These are phyloP conservation scores for Gossypium schwendimanii DNA, from an alignment of 441 rosid species.

Conservation along the genomic window DNA sequence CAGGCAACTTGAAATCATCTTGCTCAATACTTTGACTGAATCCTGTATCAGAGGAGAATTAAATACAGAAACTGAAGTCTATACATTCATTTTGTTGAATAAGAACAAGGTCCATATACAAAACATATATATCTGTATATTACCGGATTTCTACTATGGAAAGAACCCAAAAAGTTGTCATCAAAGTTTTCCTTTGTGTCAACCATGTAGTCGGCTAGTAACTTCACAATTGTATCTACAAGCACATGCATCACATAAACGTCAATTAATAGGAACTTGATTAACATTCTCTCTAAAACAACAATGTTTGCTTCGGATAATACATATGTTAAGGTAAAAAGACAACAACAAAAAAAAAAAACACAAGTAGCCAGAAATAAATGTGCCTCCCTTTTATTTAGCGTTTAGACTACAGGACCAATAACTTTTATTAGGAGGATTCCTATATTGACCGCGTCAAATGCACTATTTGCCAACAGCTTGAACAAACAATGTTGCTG, in stretches of 20 bases:
- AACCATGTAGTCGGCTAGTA: constrained; percentile 43
- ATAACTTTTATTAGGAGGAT: too few species aligned
- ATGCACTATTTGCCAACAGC: too few species aligned
- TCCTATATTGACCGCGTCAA: too few species aligned
- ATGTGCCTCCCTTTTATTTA: background rate
- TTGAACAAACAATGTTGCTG: too few species aligned
- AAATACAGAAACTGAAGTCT: background rate
- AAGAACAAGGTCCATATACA: background rate
- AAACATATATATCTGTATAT: constrained; percentile 4
- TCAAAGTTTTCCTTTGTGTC: constrained; percentile 63
- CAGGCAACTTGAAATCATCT: constrained; percentile 41
- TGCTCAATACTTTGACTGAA: constrained; percentile 33
- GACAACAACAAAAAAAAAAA: background rate
- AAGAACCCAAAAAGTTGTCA: constrained; percentile 36
- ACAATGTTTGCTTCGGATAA: background rate
- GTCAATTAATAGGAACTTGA: background rate
- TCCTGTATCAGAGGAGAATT: constrained; percentile 36
- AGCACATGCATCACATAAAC: constrained; percentile 8
- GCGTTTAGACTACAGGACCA: too few species aligned
- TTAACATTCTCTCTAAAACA: background rate
- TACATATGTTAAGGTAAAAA: background rate
- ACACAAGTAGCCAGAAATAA: background rate
- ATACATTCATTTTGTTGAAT: background rate
- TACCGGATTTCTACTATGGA: constrained; percentile 43
- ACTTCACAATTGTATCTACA: constrained; percentile 47